These are phyloP conservation scores for Vitis hybrid DNA, from an alignment of 177 flowering plant genomes.

Conservation along the genomic window DNA sequence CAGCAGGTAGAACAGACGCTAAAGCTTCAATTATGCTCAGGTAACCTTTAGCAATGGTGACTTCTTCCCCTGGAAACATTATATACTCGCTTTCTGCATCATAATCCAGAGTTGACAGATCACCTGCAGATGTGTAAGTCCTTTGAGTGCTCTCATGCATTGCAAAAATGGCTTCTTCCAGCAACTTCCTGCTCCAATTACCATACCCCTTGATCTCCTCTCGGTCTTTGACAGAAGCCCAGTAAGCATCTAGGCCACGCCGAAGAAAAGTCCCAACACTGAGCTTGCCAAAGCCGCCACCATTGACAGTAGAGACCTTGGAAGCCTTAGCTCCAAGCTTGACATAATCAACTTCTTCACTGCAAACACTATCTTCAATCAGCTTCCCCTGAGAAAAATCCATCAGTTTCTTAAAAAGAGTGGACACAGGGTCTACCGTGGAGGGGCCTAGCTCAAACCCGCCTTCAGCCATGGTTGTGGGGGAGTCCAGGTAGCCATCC, in stretches of 20 bases:
- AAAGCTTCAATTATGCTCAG: slow-evolving; percentile 54
- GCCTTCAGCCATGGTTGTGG: slow-evolving; percentile 68
- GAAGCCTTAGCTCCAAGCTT: slow-evolving; percentile 27
- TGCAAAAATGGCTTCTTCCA: slow-evolving; percentile 68
- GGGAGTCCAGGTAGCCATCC: slow-evolving; percentile 58
- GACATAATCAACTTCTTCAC: slow-evolving; percentile 15
- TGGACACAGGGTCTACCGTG: slow-evolving; percentile 48
- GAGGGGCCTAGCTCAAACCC: slow-evolving; percentile 48
- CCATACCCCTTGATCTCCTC: slow-evolving; percentile 31
- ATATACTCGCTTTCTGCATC: slow-evolving; percentile 81
- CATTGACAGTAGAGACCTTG: slow-evolving; percentile 16
- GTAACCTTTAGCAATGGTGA: slow-evolving; percentile 92
- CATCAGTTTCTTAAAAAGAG: slow-evolving; percentile 61
- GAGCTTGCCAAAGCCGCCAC: slow-evolving; percentile 17
- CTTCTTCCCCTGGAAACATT: slow-evolving; percentile 84
- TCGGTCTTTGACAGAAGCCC: slow-evolving; percentile 26
- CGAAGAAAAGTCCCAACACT: slow-evolving; percentile 73
- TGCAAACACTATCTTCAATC: slow-evolving; percentile 5
- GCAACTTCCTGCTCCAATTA: slow-evolving; percentile 42
- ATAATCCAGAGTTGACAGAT: slow-evolving; percentile 60
- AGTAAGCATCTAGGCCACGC: slow-evolving; percentile 52
- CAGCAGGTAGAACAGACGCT: slow-evolving; percentile 73
- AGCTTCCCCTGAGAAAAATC: slow-evolving; percentile 58
- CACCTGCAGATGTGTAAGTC: slow-evolving; percentile 86
- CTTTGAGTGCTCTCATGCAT: slow-evolving; percentile 81